A percentile compares a stretch with the other conserved stretches of the same genome.
Evolutionary conservation across 129 eudicot species (phyloP).

Genomic region (Flaveria trinervia): DNA sequence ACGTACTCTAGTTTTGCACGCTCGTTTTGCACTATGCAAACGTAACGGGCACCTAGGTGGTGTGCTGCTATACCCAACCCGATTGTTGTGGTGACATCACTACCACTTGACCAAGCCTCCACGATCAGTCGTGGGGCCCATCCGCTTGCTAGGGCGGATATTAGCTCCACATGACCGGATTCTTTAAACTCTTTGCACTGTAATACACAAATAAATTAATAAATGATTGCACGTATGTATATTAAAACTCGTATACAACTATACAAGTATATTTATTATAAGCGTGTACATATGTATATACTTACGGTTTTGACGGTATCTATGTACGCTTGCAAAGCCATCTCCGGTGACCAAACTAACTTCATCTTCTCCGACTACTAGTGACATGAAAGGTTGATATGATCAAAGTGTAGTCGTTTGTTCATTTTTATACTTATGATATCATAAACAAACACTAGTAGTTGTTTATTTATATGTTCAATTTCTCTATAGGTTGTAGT

Average conservation of each 20-base stretch:
- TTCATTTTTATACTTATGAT: conserved; percentile 23
- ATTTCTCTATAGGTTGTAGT: not conserved
- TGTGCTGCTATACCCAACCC: conserved; percentile 49
- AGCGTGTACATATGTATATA: not conserved
- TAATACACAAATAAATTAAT: too few species aligned
- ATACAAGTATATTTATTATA: not conserved
- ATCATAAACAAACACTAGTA: not conserved
- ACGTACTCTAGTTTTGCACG: conserved; percentile 34
- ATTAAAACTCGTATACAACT: not conserved
- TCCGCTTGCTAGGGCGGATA: conserved; percentile 65
- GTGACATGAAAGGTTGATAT: not conserved
- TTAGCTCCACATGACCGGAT: conserved; percentile 45
- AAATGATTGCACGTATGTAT: too few species aligned
- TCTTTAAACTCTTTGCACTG: conserved; percentile 40
- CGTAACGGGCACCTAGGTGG: conserved; percentile 51
- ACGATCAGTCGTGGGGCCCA: conserved; percentile 49
- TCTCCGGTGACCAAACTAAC: conserved; percentile 60
- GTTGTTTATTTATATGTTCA: conserved; percentile 29
- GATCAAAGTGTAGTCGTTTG: conserved; percentile 10
- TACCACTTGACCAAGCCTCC: conserved; percentile 46
- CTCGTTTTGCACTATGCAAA: conserved; percentile 48
- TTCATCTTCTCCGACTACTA: conserved; percentile 39
- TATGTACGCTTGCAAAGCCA: conserved; percentile 42
- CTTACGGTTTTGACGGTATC: conserved; percentile 53
- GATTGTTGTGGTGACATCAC: conserved; percentile 39